Evolutionary conservation across 306 rosid genomes (phyloP).

Genomic region (Trifolium pratense): DNA sequence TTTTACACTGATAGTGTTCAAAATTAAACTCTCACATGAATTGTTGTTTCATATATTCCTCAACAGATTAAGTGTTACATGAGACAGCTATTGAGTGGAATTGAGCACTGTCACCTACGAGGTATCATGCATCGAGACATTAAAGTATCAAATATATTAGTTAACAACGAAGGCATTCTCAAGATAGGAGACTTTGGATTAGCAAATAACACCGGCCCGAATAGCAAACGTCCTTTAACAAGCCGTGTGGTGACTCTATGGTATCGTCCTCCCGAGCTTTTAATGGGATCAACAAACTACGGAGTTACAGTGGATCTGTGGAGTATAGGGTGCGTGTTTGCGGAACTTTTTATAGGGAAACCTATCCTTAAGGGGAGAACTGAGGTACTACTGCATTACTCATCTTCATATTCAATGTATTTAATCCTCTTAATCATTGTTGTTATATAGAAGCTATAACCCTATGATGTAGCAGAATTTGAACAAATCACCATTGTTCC

Average conservation of each 20-base stretch:
- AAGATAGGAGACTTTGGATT: conserved; percentile 95
- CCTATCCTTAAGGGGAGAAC: conserved; percentile 95
- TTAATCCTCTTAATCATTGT: background rate
- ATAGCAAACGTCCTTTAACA: conserved; percentile 68
- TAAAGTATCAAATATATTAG: conserved; percentile 87
- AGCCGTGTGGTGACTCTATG: conserved; percentile 98
- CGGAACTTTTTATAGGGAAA: conserved; percentile 80
- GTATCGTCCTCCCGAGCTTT: conserved; percentile 98
- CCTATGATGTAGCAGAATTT: background rate
- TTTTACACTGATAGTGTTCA: background rate
- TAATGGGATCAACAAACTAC: conserved; percentile 90
- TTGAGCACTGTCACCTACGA: conserved; percentile 88
- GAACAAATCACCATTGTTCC: background rate
- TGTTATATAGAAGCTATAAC: background rate
- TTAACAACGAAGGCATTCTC: conserved; percentile 82
- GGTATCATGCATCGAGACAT: conserved; percentile 96
- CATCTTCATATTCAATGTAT: conserved; percentile 27
- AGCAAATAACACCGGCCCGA: conserved; percentile 68
- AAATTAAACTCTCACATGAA: conserved; percentile 5
- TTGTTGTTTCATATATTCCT: conserved; percentile 14
- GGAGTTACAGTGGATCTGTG: conserved; percentile 90
- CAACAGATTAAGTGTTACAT: conserved; percentile 87
- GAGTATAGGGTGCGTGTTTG: conserved; percentile 97
- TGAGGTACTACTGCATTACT: conserved; percentile 62
- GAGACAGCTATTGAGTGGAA: conserved; percentile 91